These are phyloP conservation scores for Bipolaris zeicola DNA, from an alignment of 2,329 filamentous ascomycete genomes.

Conservation along the genomic window DNA sequence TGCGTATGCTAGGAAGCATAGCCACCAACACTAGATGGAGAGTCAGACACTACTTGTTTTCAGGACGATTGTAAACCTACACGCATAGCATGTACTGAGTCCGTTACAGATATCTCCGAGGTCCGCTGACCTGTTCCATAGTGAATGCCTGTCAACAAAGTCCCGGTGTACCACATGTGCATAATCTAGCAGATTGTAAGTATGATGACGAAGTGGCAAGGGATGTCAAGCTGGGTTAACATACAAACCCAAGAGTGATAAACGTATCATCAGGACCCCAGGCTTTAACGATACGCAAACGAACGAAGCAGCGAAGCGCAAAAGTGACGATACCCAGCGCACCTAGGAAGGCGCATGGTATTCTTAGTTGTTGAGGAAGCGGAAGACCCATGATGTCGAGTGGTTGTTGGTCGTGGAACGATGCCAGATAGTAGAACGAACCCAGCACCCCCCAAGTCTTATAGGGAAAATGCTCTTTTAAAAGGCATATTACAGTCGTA, in stretches of 20 bases:
- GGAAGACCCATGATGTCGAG: conserved; percentile 9
- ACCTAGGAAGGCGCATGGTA: conserved; percentile 10
- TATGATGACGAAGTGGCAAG: not conserved
- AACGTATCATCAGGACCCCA: conserved; percentile 25
- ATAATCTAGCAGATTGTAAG: conserved; percentile 4
- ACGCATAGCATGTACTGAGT: conserved; percentile 21
- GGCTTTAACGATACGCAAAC: conserved; percentile 15
- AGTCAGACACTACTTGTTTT: not conserved
- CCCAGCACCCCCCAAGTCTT: not conserved
- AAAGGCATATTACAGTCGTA: too few relatives aligned
- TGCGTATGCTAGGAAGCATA: conserved; percentile 19
- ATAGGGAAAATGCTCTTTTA: not conserved
- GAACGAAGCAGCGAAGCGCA: conserved; percentile 18
- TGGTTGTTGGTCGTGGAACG: too few relatives aligned
- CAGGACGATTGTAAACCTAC: not conserved
- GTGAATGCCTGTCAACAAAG: conserved; percentile 18
- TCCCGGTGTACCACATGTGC: conserved; percentile 21
- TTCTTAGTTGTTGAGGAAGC: conserved; percentile 13
- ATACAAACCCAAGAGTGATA: conserved; percentile 20
- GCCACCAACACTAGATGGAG: conserved; percentile 15
- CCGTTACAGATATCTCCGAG: conserved; percentile 12
- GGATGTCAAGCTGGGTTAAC: not conserved
- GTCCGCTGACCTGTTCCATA: conserved; percentile 19
- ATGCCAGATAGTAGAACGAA: not conserved
- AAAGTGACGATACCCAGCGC: conserved; percentile 21